Evolutionary conservation across 768 basidiomycete species (phyloP), one percentile per base, ranked within the genome.

Genomic region (Hysterangium stoloniferum): DNA sequence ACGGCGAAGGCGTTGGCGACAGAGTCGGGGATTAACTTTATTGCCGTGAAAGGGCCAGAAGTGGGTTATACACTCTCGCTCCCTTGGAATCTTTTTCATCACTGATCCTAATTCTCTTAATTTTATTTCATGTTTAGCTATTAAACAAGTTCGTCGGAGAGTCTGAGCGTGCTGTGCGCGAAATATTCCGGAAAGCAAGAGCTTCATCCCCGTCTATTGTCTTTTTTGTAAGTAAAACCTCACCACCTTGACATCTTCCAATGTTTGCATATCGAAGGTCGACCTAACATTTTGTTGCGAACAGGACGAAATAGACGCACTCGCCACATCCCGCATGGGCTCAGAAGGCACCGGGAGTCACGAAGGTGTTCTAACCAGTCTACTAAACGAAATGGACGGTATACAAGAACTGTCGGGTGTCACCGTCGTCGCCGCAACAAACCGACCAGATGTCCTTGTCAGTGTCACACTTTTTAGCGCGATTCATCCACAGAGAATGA

Each of bases 301-400:
- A 11, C 59, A 97, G 95, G 96, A 99, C 62, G 96, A 99, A 64
- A 89, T 99, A 46, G 96, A 99, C 61, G 93, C 94, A 0, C 75
- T 99, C 1, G 94, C 88, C 2, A 79, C 81, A 1, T 82, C 90
- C 1, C 79, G 96, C 28, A 72, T 74, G 0, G 61, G 69, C 0
- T 75, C 77, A 2, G 78, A 80, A 38, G 77, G 80, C 13, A 67
- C 69, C 2, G 80, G 81, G 35, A 73, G 80, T 0, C 86, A 92
- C 58, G 86, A 90, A 57, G 93, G 96, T 6, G 91, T 97, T 11
- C 74, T 99, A 6, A 94, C 94, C 1, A 95, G 83, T 54, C 72
- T 99, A 11, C 64, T 99, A 50, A 98, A 95, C 61, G 96, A 99
- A 63, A 98, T 98, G 92, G 96, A 98, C 61, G 96, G 96, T 17